Evolutionary conservation across 768 basidiomycete species (phyloP), one percentile per base, ranked within the genome.

Genomic region (Leccinum boreale): DNA sequence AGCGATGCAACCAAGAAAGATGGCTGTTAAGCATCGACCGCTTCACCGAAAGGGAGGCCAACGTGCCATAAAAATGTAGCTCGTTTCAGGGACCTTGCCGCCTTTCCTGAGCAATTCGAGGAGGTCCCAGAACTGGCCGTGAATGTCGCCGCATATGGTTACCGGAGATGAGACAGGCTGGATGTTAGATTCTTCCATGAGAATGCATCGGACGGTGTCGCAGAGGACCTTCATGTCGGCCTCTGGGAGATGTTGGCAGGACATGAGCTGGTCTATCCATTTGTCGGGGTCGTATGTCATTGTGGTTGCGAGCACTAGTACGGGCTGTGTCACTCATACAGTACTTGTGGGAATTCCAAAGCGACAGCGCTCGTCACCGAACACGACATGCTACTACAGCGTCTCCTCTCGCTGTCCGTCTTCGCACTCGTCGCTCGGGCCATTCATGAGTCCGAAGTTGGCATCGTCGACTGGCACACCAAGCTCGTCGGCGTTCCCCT

Each of bases 111-210:
- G 77, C 51, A 99, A 76, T 75, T 99, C 94, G 33, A 96, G 80
- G 49, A 98, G 78, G 69, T 98, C 96, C 89, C 94, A 98, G 74
- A 97, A 97, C 71, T 98, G 96, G 24, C 95, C 95, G 66, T 98
- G 95, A 52, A 98, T 96, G 70, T 98, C 95, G 29, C 95, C 95
- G 68, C 91, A 92, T 62, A 93, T 89, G 29, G 96, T 98, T 36
- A 98, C 96, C 1, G 96, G 96, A 62, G 85, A 90, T 33, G 91
- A 90, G 53, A 99, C 92, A 31, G 95, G 95, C 69, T 98, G 94
- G 56, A 98, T 95, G 70, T 98, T 99, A 55, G 90, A 94, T 72
- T 99, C 96, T 72, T 99, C 96, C 71, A 98, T 87, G 36, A 97
- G 82, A 50, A 95, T 87, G 50, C 87, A 82, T 52, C 92, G 85